Percentiles rank a stretch among this genome's conserved stretches.
Evolutionary conservation across 176 grass and related monocot species (phyloP).

Genomic region (Musa acuminata): DNA sequence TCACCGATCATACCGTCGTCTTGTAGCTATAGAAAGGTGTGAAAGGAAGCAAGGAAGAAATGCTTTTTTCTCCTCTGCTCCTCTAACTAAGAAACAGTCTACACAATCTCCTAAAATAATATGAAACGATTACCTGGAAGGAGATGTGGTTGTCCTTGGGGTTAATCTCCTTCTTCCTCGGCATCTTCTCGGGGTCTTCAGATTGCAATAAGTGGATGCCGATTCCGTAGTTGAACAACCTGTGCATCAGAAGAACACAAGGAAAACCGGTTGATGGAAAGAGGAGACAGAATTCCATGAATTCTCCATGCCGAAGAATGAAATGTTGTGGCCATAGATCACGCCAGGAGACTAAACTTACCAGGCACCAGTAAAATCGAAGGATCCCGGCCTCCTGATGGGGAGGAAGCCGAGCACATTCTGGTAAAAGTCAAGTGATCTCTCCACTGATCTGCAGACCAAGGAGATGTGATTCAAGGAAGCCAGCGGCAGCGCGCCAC

Average conservation of each 20-base stretch:
- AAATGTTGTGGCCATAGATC: background rate
- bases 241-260: background rate
- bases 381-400: conserved; percentile 51
- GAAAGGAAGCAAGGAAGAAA: no score
- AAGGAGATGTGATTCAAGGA: conserved; percentile 79
- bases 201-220: conserved; percentile 72
- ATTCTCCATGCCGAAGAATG: no score
- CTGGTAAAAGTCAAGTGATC: conserved; percentile 55
- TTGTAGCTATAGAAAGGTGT: no score
- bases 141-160: conserved; percentile 94
- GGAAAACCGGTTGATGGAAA: background rate
- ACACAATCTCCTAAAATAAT: no score
- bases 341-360: background rate
- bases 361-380: conserved; percentile 74
- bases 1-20: no score
- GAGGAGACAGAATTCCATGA: background rate
- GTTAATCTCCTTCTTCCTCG: conserved; percentile 63
- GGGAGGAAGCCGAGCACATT: conserved; percentile 69
- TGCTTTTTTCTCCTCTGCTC: no score
- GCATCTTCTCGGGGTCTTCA: conserved; percentile 39
- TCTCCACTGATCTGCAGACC: conserved; percentile 52
- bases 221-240: conserved; percentile 83
- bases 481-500: conserved; percentile 39
- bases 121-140: conserved; percentile 48
- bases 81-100: no score